phyloP scores from a whole-genome alignment of 176 grass and related monocot species.

The Pontederia paniculata region DNA sequence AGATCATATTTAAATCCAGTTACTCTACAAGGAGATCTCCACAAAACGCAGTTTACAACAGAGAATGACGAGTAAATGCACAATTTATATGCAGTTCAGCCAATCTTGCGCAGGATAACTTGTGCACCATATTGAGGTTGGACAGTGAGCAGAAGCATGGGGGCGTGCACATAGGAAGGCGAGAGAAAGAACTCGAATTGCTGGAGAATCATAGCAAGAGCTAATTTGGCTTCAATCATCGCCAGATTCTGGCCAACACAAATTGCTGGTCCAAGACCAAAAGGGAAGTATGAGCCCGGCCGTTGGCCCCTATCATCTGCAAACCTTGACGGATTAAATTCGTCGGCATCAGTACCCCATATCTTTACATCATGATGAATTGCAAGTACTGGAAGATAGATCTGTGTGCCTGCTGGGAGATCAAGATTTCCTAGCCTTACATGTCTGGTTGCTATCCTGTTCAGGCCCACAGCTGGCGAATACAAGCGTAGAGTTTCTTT shows the following conservation, averaged over 20 bases:
- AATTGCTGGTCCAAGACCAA: conserved; percentile 51
- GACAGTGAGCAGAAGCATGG: conserved; percentile 39
- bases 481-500: conserved; percentile 89
- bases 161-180: conserved; percentile 69
- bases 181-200: conserved; percentile 45
- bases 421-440: conserved; percentile 44
- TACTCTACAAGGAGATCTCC: neutral
- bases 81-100: conserved; percentile 9
- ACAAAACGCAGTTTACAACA: neutral
- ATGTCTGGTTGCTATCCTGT: conserved; percentile 29
- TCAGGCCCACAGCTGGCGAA: conserved; percentile 36
- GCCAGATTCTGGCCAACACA: conserved; percentile 77
- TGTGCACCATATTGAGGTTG: conserved; percentile 75
- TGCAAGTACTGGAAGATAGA: conserved; percentile 36
- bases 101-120: conserved; percentile 53
- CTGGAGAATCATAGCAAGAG: conserved; percentile 49
- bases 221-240: conserved; percentile 51
- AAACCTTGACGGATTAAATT: conserved; percentile 68
- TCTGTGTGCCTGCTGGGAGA: conserved; percentile 39
- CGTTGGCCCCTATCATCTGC: conserved; percentile 55
- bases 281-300: conserved; percentile 58
- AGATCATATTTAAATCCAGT: neutral
- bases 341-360: conserved; percentile 42
- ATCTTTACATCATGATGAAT: conserved; percentile 54
- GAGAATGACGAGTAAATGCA: neutral